These are phyloP conservation scores for Starmerella lactis-condensi DNA, from an alignment of 805 yeast genomes.

Conservation along the genomic window DNA sequence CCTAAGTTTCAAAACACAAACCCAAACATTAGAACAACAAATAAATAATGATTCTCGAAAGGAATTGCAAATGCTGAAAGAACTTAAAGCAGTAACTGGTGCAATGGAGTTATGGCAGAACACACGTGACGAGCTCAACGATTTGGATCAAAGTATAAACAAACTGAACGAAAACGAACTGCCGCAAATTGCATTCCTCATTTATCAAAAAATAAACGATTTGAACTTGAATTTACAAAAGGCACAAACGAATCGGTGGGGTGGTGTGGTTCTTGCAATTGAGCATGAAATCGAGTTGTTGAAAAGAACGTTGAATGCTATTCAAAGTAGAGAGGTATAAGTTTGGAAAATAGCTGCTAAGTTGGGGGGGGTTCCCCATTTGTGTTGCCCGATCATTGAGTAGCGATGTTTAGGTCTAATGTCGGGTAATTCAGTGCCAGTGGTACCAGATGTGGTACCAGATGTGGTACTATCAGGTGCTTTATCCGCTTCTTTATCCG, in stretches of 20 bases:
- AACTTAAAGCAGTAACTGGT: constrained; percentile 4
- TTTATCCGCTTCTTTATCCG: neutral
- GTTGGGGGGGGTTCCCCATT: constrained; percentile 12
- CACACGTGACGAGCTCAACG: constrained; percentile 7
- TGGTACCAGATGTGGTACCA: no score
- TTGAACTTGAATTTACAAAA: constrained; percentile 8
- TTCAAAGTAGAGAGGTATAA: constrained; percentile 5
- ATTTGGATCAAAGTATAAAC: constrained; percentile 13
- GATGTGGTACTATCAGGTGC: neutral
- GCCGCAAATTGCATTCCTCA: constrained; percentile 11
- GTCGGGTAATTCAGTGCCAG: no score
- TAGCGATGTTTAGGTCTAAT: constrained; percentile 12
- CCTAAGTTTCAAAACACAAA: no score
- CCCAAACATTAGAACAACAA: constrained; percentile 5
- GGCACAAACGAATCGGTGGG: constrained; percentile 17
- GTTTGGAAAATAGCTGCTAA: constrained; percentile 8
- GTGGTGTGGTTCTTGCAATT: constrained; percentile 18
- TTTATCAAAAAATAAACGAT: constrained; percentile 5
- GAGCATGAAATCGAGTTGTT: constrained; percentile 19
- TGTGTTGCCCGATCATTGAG: constrained; percentile 7
- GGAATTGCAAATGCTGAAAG: constrained; percentile 5
- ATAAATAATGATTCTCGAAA: constrained; percentile 6
- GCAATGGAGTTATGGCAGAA: constrained; percentile 9
- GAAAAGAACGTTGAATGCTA: constrained; percentile 15
- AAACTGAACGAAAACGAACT: constrained; percentile 7